These are phyloP conservation scores for Millerago galiae DNA, from an alignment of 805 yeast genomes.

Conservation along the genomic window DNA sequence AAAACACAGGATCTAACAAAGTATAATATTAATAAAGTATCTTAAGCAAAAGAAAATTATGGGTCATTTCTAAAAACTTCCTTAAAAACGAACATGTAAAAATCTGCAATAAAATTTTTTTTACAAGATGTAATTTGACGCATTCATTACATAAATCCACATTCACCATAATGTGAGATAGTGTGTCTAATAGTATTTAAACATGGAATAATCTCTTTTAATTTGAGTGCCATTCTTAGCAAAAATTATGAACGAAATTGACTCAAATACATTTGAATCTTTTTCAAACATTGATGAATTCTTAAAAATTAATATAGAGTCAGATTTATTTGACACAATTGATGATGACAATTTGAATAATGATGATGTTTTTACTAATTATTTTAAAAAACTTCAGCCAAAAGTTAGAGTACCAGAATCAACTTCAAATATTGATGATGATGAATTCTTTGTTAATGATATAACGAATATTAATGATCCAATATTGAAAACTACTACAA, in stretches of 20 bases:
- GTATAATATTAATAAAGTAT: slow-evolving; percentile 11
- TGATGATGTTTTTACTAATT: background rate
- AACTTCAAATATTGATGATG: background rate
- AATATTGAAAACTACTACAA: background rate
- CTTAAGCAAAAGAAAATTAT: too few relatives aligned
- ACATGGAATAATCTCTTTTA: background rate
- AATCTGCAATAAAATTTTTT: background rate
- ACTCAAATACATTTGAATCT: background rate
- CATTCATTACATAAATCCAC: background rate
- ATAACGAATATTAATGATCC: background rate
- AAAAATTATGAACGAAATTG: background rate
- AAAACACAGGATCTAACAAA: slow-evolving; percentile 24
- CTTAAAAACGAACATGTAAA: background rate
- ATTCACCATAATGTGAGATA: background rate
- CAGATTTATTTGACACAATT: background rate
- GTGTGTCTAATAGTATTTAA: background rate
- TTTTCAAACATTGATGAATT: background rate
- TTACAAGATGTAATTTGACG: background rate
- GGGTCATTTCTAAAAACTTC: too few relatives aligned
- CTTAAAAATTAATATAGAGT: background rate
- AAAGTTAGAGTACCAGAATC: background rate
- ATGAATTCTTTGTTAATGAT: background rate
- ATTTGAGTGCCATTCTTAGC: too few relatives aligned
- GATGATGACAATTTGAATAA: background rate
- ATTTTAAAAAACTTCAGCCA: background rate